phyloP scores from a whole-genome alignment of 768 basidiomycete genomes.

The Kondoa subrosea region DNA sequence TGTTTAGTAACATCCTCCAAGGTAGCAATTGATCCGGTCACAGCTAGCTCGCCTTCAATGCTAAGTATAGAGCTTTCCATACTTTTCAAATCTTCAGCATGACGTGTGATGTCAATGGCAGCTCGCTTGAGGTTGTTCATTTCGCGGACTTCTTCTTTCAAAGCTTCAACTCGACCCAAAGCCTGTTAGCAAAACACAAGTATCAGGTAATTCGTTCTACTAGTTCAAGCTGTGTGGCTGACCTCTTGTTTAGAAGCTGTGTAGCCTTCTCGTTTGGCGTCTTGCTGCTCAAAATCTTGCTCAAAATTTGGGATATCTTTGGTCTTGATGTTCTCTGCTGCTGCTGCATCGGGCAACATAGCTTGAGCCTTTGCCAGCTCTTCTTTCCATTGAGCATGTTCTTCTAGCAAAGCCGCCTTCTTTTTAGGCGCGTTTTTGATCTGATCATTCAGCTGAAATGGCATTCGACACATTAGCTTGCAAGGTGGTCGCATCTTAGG shows the following conservation, averaged over 20 bases:
- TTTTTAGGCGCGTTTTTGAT: conserved; percentile 44
- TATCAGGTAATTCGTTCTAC: neutral
- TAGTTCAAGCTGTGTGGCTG: conserved; percentile 17
- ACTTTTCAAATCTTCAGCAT: conserved; percentile 36
- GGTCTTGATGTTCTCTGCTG: conserved; percentile 42
- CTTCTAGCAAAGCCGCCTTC: conserved; percentile 35
- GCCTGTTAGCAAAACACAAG: conserved; percentile 2
- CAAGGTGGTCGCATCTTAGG: neutral
- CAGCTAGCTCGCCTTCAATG: conserved; percentile 52
- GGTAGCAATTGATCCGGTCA: conserved; percentile 62
- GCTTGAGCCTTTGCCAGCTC: conserved; percentile 45
- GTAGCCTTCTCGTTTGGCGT: conserved; percentile 42
- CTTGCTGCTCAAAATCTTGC: conserved; percentile 44
- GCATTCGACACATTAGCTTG: neutral
- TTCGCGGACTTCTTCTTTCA: conserved; percentile 32
- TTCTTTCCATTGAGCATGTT: conserved; percentile 46
- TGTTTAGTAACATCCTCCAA: conserved; percentile 61
- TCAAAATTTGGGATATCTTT: conserved; percentile 55
- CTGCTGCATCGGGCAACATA: conserved; percentile 44
- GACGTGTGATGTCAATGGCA: conserved; percentile 43
- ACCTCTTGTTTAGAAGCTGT: conserved; percentile 50
- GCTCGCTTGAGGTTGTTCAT: conserved; percentile 47
- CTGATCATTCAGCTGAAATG: conserved; percentile 44
- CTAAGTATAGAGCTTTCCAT: conserved; percentile 46
- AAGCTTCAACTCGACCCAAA: conserved; percentile 8